These are phyloP conservation scores for Plasmodium cynomolgi DNA, from an alignment of 169 alveolate genomes.

Conservation along the genomic window DNA sequence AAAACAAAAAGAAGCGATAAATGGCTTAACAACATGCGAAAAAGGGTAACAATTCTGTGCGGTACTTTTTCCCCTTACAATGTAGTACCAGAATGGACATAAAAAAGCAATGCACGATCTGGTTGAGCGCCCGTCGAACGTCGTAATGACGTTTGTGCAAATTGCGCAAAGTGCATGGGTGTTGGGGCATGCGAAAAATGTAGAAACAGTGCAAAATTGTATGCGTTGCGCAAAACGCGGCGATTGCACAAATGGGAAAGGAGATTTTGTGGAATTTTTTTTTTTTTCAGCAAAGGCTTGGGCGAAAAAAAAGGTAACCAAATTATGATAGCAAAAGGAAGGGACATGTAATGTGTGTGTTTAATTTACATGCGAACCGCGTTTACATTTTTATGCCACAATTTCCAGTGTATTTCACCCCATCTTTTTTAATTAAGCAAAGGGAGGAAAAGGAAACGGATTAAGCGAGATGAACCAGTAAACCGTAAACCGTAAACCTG, in stretches of 20 bases:
- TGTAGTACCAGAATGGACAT: not conserved
- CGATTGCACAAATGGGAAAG: not conserved
- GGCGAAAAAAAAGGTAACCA: conserved; percentile 14
- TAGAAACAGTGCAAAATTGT: not conserved
- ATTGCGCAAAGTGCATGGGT: not conserved
- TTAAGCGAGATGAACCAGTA: not conserved
- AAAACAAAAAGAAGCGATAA: conserved; percentile 1
- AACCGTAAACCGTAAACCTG: not conserved
- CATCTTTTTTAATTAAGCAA: not conserved
- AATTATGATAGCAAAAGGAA: conserved; percentile 5
- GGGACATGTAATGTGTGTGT: conserved; percentile 28
- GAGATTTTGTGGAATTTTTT: not conserved
- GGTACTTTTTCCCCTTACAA: not conserved
- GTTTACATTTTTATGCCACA: not conserved
- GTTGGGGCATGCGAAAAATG: not conserved
- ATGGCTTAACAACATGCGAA: not conserved
- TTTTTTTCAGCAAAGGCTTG: not conserved
- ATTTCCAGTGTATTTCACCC: not conserved
- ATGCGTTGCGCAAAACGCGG: not conserved
- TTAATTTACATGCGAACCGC: conserved; percentile 6
- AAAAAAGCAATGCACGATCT: conserved; percentile 13
- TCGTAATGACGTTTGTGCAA: not conserved
- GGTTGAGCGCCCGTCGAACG: not conserved
- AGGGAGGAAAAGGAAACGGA: not conserved
- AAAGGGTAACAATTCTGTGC: not conserved